Conservation (phyloP, 2,329 filamentous ascomycete species). For the Beauveria medogensis region DNA sequence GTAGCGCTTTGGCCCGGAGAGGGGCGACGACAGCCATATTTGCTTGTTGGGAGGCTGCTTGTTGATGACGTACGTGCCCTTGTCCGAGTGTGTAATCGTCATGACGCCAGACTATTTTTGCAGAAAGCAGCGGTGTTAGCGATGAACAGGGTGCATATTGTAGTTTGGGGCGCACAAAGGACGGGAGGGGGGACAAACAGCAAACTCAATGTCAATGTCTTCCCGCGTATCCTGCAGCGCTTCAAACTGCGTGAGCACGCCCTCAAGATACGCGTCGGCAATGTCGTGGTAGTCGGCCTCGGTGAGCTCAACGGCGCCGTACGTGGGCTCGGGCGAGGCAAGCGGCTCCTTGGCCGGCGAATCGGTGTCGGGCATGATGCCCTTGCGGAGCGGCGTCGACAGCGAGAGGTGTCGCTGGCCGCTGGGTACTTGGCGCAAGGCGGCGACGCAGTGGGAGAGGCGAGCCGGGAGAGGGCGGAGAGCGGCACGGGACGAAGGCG, state of each 20-base stretch:
- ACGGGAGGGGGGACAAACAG: conserved; percentile 47
- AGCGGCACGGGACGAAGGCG: conserved; percentile 16
- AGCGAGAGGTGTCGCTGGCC: conserved; percentile 23
- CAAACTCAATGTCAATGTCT: conserved; percentile 82
- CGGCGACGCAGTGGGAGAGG: background rate
- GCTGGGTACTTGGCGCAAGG: no score
- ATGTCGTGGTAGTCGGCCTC: conserved; percentile 68
- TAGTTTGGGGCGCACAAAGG: no score
- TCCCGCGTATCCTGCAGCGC: conserved; percentile 62
- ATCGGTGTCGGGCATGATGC: conserved; percentile 52
- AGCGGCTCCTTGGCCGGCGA: conserved; percentile 41
- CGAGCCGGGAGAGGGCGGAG: conserved; percentile 9
- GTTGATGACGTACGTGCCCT: conserved; percentile 89
- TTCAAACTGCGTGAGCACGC: conserved; percentile 55
- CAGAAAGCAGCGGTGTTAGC: conserved; percentile 12
- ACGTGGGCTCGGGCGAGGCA: conserved; percentile 27
- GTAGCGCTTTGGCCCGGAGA: conserved; percentile 87
- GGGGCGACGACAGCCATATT: conserved; percentile 91
- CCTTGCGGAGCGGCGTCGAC: conserved; percentile 27
- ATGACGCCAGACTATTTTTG: conserved; percentile 69
- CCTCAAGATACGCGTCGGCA: conserved; percentile 65
- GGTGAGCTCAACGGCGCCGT: conserved; percentile 54
- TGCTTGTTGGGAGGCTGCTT: conserved; percentile 97
- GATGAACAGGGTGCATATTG: background rate
- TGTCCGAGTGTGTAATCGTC: conserved; percentile 58